phyloP scores from a whole-genome alignment of 164 flowering plant species.

The Macadamia integrifolia region DNA sequence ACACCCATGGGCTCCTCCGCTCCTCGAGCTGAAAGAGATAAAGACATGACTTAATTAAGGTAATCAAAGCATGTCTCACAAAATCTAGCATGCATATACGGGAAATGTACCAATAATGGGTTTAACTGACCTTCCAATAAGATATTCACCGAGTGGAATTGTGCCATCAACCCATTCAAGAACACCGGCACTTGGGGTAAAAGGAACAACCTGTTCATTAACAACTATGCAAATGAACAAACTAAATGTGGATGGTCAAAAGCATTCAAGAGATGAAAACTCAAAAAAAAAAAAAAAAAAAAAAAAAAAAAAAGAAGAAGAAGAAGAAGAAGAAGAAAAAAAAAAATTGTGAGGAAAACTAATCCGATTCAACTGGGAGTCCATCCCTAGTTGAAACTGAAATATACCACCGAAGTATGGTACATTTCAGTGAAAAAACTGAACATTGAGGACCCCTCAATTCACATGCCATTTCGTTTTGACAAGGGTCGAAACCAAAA shows the following conservation, averaged over 20 bases:
- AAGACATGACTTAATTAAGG: not conserved
- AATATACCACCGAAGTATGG: no score
- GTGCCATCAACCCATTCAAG: constrained; percentile 99
- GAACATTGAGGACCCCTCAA: no score
- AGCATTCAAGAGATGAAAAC: not conserved
- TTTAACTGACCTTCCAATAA: constrained; percentile 79
- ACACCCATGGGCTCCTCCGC: constrained; percentile 96
- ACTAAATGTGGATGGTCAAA: not conserved
- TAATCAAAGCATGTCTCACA: not conserved
- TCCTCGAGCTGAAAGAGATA: constrained; percentile 49
- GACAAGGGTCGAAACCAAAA: no score
- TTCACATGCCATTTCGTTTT: no score
- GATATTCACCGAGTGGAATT: constrained; percentile 93
- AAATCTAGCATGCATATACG: not conserved
- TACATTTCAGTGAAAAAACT: no score
- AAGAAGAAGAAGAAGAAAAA: no score
- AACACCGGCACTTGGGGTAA: constrained; percentile 99
- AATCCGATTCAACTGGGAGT: not conserved
- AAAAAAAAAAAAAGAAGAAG: not conserved
- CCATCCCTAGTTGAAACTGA: no score
- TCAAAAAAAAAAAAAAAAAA: not conserved
- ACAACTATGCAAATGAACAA: not conserved
- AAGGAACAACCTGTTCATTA: constrained; percentile 82
- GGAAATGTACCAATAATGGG: not conserved
- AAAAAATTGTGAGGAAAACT: not conserved